phyloP scores from a whole-genome alignment of 2,329 filamentous ascomycete genomes.

The Xylariales sp. region DNA sequence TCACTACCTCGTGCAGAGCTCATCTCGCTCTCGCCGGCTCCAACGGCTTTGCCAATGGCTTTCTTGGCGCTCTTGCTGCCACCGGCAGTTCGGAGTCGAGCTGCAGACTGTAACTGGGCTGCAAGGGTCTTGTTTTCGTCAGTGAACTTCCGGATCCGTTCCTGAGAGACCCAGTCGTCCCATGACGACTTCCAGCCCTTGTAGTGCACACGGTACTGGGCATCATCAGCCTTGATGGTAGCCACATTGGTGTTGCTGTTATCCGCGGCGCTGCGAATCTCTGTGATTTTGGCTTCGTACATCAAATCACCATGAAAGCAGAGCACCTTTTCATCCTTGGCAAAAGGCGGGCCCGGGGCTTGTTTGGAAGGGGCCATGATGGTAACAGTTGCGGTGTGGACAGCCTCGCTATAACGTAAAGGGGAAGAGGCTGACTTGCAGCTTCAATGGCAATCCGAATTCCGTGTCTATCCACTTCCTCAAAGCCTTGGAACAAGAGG shows the following conservation, averaged over 20 bases:
- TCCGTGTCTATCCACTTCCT: too few relatives aligned
- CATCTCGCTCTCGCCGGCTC: constrained; percentile 49
- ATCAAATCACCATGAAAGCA: constrained; percentile 97
- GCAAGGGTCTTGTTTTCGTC: constrained; percentile 94
- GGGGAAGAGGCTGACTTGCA: too few relatives aligned
- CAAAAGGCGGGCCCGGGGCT: constrained; percentile 42
- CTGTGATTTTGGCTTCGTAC: constrained; percentile 94
- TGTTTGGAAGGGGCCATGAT: constrained; percentile 35
- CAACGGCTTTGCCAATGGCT: constrained; percentile 37
- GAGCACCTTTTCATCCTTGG: constrained; percentile 87
- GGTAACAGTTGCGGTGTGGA: constrained; percentile 2
- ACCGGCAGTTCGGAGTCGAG: constrained; percentile 18
- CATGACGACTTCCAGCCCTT: constrained; percentile 99
- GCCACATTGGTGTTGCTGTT: constrained; percentile 53
- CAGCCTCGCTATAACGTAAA: too few relatives aligned
- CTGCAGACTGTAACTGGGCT: constrained; percentile 60
- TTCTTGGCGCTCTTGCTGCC: constrained; percentile 41
- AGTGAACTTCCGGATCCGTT: constrained; percentile 89
- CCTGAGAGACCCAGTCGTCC: constrained; percentile 97
- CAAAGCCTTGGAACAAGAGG: too few relatives aligned
- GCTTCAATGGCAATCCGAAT: too few relatives aligned
- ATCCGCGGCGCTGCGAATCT: constrained; percentile 43
- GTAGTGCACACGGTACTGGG: constrained; percentile 92
- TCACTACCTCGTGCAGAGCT: constrained; percentile 71
- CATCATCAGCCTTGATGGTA: constrained; percentile 62